Evolutionary conservation across 768 basidiomycete species (phyloP).

Genomic region (Auricularia sp.): DNA sequence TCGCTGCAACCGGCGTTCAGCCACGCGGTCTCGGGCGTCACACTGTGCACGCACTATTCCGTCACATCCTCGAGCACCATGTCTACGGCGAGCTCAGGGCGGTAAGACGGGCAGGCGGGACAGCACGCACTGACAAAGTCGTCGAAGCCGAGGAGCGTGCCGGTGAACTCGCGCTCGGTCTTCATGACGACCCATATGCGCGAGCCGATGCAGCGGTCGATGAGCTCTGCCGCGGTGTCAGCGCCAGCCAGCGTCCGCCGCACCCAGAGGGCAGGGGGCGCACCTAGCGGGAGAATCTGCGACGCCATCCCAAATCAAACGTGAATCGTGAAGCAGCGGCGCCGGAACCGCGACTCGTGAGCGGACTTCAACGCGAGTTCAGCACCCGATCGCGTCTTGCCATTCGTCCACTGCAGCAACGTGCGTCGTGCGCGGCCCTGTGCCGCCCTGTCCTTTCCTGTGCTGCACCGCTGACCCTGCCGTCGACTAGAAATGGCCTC

Average conservation of each 20-base stretch:
- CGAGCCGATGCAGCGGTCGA: constrained; percentile 95
- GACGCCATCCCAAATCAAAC: constrained; percentile 54
- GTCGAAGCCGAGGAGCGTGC: constrained; percentile 90
- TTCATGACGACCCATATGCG: constrained; percentile 99
- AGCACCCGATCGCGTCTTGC: too few species aligned
- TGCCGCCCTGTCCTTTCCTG: too few species aligned
- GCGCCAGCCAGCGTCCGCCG: background rate
- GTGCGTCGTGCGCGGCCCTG: too few species aligned
- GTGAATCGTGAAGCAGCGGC: background rate
- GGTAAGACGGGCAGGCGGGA: background rate
- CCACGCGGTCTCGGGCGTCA: constrained; percentile 1
- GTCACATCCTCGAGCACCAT: constrained; percentile 95
- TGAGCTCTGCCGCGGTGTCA: constrained; percentile 52
- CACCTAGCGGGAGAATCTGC: constrained; percentile 88
- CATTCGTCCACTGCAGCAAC: too few species aligned
- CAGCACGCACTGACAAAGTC: constrained; percentile 93
- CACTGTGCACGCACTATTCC: constrained; percentile 61
- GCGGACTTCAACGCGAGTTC: background rate
- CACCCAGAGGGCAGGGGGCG: constrained; percentile 1
- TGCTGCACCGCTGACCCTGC: background rate
- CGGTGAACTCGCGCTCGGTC: constrained; percentile 91
- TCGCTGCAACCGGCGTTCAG: constrained; percentile 42
- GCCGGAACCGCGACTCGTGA: background rate
- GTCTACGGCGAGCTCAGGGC: constrained; percentile 32
- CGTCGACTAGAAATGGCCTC: background rate